phyloP scores from a whole-genome alignment of 2,329 filamentous ascomycete species.

The Dichotomopilus funicola region DNA sequence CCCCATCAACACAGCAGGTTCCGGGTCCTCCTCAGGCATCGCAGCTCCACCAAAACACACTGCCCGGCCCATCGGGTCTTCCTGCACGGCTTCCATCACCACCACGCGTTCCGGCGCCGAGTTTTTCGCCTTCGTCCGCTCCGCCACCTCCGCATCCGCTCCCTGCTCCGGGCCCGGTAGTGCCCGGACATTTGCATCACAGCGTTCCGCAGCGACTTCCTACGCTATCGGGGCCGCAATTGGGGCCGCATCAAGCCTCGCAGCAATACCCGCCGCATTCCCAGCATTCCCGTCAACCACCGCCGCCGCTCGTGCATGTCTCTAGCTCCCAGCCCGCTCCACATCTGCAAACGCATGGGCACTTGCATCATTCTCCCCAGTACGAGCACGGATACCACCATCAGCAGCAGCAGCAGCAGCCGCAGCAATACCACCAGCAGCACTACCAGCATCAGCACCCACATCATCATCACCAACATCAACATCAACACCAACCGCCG shows the following conservation, averaged over 20 bases:
- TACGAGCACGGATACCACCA: background rate
- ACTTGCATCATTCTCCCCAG: slow-evolving; percentile 2
- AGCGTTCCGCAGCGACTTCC: no score
- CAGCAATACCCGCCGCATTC: background rate
- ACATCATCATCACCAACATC: slow-evolving; percentile 9
- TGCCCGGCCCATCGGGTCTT: no score
- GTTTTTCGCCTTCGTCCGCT: no score
- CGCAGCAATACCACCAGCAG: background rate
- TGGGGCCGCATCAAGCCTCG: background rate
- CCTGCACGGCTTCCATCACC: no score
- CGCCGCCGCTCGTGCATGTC: background rate
- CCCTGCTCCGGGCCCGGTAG: no score
- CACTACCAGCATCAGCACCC: background rate
- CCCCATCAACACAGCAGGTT: background rate
- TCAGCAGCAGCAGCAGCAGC: slow-evolving; percentile 3
- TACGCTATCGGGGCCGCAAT: background rate
- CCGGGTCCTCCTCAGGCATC: background rate
- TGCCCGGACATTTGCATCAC: no score
- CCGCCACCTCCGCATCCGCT: slow-evolving; percentile 1
- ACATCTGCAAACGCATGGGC: slow-evolving; percentile 13
- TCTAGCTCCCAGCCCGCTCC: slow-evolving; percentile 8
- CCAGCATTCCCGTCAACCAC: slow-evolving; percentile 3
- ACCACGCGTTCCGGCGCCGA: no score
- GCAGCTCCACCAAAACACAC: background rate
- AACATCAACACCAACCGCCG: slow-evolving; percentile 1